Evolutionary conservation across 805 yeast genomes (phyloP).

Genomic region (Isabelozyma rhagii): DNA sequence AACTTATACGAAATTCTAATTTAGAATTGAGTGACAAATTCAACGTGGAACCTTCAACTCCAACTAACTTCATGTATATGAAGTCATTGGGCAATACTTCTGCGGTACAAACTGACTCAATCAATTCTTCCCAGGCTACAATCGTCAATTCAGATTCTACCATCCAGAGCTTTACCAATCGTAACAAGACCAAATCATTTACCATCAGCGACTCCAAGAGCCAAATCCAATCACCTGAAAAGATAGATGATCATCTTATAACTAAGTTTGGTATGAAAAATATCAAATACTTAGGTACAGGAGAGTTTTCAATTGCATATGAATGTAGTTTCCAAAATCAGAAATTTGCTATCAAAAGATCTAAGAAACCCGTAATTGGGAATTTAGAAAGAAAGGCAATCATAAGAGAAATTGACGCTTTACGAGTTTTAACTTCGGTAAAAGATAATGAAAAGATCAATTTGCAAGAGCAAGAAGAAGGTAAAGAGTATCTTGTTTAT

Average conservation of each 20-base stretch:
- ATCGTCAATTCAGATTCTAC: conserved; percentile 1
- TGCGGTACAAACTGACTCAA: conserved; percentile 10
- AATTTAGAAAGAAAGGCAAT: conserved; percentile 57
- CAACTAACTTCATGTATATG: conserved; percentile 5
- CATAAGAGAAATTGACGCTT: conserved; percentile 74
- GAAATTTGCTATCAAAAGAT: conserved; percentile 84
- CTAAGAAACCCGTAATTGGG: conserved; percentile 58
- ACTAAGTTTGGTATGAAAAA: conserved; percentile 51
- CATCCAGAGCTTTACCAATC: neutral
- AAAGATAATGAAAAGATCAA: conserved; percentile 31
- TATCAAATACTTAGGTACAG: conserved; percentile 71
- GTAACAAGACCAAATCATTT: neutral
- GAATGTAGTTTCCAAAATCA: conserved; percentile 67
- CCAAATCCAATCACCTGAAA: neutral
- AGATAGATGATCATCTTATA: conserved; percentile 43
- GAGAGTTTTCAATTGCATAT: conserved; percentile 88
- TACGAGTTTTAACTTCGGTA: conserved; percentile 41
- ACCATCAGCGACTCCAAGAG: neutral
- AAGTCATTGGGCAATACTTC: neutral
- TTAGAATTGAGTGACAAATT: neutral
- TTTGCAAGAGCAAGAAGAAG: conserved; percentile 48
- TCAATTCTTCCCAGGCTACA: conserved; percentile 19
- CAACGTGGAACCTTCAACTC: conserved; percentile 15
- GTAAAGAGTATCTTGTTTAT: conserved; percentile 73
- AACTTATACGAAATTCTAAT: no score